Percentiles rank a stretch among this genome's conserved stretches.
Conservation (phyloP, 805 yeast species). For the Candida namnaoensis region DNA sequence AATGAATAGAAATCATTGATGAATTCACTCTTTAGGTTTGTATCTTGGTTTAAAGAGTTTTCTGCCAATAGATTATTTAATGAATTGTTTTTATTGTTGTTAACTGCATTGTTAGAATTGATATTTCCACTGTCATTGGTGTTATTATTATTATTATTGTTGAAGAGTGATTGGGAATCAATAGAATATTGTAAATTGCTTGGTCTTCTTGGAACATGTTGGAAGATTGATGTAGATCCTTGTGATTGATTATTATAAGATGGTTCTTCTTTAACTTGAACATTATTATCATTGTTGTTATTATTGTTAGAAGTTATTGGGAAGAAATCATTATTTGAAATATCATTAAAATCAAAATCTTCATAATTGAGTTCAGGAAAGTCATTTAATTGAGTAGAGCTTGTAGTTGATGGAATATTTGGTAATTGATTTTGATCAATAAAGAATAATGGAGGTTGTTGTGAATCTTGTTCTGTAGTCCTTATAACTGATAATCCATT, state of each 20-base stretch:
- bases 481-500: background rate
- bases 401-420: background rate
- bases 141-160: constrained; percentile 3
- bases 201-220: no score
- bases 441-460: no score
- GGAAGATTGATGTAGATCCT: no score
- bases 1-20: constrained; percentile 34
- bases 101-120: no score
- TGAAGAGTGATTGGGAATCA: background rate
- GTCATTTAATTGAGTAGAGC: background rate
- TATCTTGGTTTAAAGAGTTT: background rate
- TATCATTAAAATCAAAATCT: constrained; percentile 18
- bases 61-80: no score
- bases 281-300: no score
- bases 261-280: no score
- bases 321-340: constrained; percentile 2
- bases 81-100: no score
- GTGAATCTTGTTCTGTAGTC: background rate
- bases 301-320: constrained; percentile 3
- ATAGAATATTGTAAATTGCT: no score
- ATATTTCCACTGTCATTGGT: constrained; percentile 1
- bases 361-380: constrained; percentile 3
- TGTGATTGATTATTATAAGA: no score
- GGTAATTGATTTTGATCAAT: background rate
- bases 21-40: constrained; percentile 15